These are phyloP conservation scores for Leersia perrieri DNA, from an alignment of 176 grass and related monocot genomes.

Conservation along the genomic window DNA sequence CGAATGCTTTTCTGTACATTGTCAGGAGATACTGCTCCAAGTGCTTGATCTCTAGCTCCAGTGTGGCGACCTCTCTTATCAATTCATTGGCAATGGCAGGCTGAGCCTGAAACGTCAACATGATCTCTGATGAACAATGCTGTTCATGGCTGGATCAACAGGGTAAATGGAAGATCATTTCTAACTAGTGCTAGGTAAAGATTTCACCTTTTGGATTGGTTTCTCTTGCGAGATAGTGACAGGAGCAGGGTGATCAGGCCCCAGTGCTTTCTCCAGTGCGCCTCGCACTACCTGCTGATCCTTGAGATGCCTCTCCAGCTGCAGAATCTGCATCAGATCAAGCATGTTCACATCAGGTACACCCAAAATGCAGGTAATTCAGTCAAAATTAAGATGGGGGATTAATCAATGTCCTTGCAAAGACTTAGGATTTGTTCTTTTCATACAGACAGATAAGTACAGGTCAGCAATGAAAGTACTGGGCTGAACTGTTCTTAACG, in stretches of 20 bases:
- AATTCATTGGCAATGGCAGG: slow-evolving; percentile 83
- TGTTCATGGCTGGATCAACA: background rate
- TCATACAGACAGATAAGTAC: background rate
- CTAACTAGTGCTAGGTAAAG: background rate
- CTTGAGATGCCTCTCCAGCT: slow-evolving; percentile 69
- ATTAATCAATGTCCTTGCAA: background rate
- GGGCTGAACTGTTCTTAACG: background rate
- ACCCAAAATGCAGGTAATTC: background rate
- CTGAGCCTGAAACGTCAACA: slow-evolving; percentile 54
- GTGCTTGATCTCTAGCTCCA: slow-evolving; percentile 94
- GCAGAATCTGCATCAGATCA: slow-evolving; percentile 60
- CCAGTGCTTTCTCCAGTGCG: slow-evolving; percentile 80
- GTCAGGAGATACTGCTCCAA: slow-evolving; percentile 82
- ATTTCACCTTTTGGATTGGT: slow-evolving; percentile 63
- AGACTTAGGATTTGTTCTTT: background rate
- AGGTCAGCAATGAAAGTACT: background rate
- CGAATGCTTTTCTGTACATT: slow-evolving; percentile 87
- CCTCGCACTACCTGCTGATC: slow-evolving; percentile 72
- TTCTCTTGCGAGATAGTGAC: slow-evolving; percentile 44
- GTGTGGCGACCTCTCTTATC: slow-evolving; percentile 76
- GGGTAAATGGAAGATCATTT: background rate
- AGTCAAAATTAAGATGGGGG: background rate
- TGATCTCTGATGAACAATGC: slow-evolving; percentile 7
- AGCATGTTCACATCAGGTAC: slow-evolving; percentile 6
- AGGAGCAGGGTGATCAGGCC: slow-evolving; percentile 44